Percentiles rank a stretch among this genome's conserved stretches.
Conservation (phyloP, 306 rosid species). For the Alnus rubra region DNA sequence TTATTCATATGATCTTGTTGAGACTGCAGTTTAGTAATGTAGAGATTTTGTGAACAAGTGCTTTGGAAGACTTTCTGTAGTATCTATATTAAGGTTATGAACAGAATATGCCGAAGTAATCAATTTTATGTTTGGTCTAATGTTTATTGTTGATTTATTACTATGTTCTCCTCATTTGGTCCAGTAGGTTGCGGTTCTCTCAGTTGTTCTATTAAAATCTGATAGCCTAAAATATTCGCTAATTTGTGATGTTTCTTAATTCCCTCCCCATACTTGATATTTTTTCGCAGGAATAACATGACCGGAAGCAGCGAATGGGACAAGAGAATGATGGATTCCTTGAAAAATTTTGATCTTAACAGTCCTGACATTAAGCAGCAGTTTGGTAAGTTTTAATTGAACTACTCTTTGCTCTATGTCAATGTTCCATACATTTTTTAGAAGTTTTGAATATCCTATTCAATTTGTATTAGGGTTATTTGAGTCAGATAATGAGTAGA, state of each 20-base stretch:
- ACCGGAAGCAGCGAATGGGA: constrained; percentile 86
- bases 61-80: background rate
- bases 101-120: background rate
- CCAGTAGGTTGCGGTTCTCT: constrained; percentile 22
- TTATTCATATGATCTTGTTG: background rate
- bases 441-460: background rate
- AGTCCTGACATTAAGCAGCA: constrained; percentile 97
- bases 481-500: background rate
- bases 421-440: constrained; percentile 7
- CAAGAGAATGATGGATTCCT: constrained; percentile 78
- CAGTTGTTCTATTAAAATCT: constrained; percentile 6
- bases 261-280: constrained; percentile 12
- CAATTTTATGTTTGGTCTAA: background rate
- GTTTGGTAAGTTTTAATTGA: constrained; percentile 62
- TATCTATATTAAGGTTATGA: background rate
- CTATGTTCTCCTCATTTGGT: background rate
- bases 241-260: constrained; percentile 11
- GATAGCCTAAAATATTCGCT: constrained; percentile 12
- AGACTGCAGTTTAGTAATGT: background rate
- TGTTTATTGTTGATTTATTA: background rate
- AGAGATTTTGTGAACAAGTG: background rate
- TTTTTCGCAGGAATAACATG: constrained; percentile 72
- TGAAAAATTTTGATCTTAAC: constrained; percentile 89
- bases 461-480: background rate
- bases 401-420: background rate